These are phyloP conservation scores for Cornus controversa DNA, from an alignment of 148 eudicot genomes.

Conservation along the genomic window DNA sequence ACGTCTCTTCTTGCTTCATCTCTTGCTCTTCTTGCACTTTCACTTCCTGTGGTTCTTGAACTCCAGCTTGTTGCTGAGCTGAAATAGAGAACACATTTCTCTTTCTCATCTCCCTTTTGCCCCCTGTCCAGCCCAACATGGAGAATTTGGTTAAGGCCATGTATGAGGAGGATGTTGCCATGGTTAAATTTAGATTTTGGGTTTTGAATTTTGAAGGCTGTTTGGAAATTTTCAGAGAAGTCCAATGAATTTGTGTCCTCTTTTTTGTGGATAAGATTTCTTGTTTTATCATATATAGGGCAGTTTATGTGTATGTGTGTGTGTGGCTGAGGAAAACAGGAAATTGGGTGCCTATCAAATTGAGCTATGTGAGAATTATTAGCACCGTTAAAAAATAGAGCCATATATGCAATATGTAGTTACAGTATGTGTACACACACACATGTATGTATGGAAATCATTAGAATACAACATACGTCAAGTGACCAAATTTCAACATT, in stretches of 20 bases:
- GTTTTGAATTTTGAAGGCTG: neutral
- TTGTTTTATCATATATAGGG: neutral
- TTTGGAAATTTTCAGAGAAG: neutral
- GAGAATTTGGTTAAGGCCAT: conserved; percentile 58
- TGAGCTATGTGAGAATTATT: too few species aligned
- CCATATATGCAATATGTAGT: too few species aligned
- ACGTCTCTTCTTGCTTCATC: neutral
- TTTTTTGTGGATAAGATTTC: conserved; percentile 10
- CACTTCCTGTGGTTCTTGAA: conserved; percentile 25
- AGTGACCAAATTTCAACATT: too few species aligned
- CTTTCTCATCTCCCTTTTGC: conserved; percentile 20
- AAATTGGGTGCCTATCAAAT: too few species aligned
- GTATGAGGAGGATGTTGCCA: conserved; percentile 48
- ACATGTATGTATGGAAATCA: too few species aligned
- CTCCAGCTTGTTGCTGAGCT: conserved; percentile 54
- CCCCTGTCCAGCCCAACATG: conserved; percentile 27
- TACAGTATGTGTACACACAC: too few species aligned
- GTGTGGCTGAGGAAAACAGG: neutral
- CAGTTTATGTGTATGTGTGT: neutral
- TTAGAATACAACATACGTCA: too few species aligned
- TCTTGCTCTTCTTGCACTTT: conserved; percentile 10
- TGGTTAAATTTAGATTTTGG: conserved; percentile 10
- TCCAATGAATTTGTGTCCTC: neutral
- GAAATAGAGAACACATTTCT: conserved; percentile 32
- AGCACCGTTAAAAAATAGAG: too few species aligned